Conservation (phyloP, 2,329 filamentous ascomycete genomes). For the Kalaharituber pfeilii region DNA sequence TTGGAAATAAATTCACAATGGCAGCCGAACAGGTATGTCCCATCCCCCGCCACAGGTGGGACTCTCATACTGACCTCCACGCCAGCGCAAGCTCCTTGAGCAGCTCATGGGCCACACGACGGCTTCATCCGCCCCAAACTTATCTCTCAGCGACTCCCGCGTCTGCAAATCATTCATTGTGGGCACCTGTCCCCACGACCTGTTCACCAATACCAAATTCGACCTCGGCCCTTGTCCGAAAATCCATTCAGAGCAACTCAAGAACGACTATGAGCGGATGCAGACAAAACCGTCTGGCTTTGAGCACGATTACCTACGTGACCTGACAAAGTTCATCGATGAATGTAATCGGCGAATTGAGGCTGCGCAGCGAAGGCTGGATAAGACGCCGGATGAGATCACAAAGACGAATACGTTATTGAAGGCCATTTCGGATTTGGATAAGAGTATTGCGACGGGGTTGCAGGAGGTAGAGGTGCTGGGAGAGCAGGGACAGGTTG, state of each 20-base stretch:
- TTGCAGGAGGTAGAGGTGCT: conserved; percentile 74
- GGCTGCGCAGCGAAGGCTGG: conserved; percentile 66
- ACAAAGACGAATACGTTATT: conserved; percentile 80
- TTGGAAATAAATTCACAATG: too few species aligned
- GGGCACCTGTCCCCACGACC: conserved; percentile 90
- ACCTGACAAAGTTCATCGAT: conserved; percentile 92
- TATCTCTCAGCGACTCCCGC: conserved; percentile 79
- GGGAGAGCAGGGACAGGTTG: conserved; percentile 63
- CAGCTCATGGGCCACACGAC: neutral
- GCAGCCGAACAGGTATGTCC: conserved; percentile 1
- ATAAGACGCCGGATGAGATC: conserved; percentile 97
- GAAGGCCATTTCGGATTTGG: conserved; percentile 68
- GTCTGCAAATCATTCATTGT: conserved; percentile 88
- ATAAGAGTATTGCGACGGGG: conserved; percentile 60
- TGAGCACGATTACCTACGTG: conserved; percentile 90
- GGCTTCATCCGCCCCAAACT: conserved; percentile 23
- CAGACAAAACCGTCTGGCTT: conserved; percentile 33
- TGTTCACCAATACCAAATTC: conserved; percentile 91
- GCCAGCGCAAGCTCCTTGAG: conserved; percentile 1
- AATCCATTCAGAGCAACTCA: conserved; percentile 73
- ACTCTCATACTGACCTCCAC: neutral
- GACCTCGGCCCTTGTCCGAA: conserved; percentile 81
- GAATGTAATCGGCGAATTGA: conserved; percentile 94
- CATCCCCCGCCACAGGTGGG: neutral
- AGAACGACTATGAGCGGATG: conserved; percentile 58